A percentile compares a stretch with the other conserved stretches of the same genome.
phyloP scores from a whole-genome alignment of 2,329 filamentous ascomycete species.

The Xylariaceae sp. region DNA sequence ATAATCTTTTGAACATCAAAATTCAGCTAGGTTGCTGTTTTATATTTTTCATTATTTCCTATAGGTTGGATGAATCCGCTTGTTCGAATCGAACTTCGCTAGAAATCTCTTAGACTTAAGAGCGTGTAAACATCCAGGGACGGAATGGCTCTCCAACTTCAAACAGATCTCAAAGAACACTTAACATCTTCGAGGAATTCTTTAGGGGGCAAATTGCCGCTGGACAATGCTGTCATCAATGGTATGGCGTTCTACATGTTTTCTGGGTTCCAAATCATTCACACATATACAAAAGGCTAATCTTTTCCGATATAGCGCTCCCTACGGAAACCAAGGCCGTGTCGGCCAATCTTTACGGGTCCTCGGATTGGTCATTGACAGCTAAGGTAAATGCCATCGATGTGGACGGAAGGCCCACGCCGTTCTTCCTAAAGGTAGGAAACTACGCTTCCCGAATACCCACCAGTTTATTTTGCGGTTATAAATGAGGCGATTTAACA shows the following conservation, averaged over 20 bases:
- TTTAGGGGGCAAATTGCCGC: constrained; percentile 2
- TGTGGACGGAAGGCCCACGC: neutral
- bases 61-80: no score
- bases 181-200: neutral
- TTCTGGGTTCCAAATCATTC: neutral
- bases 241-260: neutral
- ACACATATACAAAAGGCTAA: constrained; percentile 1
- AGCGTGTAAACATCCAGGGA: neutral
- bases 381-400: constrained; percentile 15
- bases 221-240: constrained; percentile 10
- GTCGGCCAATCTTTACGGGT: constrained; percentile 4
- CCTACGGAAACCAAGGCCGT: neutral
- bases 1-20: no score
- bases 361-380: constrained; percentile 14
- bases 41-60: no score
- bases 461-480: neutral
- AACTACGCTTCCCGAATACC: neutral
- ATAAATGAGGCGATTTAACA: no score
- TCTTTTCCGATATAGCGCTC: neutral
- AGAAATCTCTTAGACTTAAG: neutral
- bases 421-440: constrained; percentile 15
- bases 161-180: constrained; percentile 4
- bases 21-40: no score
- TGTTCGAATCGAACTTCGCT: neutral
- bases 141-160: constrained; percentile 2